A percentile compares a stretch with the other conserved stretches of the same genome.
Conservation (phyloP, 2,329 filamentous ascomycete species). For the Aureobasidium lini region DNA sequence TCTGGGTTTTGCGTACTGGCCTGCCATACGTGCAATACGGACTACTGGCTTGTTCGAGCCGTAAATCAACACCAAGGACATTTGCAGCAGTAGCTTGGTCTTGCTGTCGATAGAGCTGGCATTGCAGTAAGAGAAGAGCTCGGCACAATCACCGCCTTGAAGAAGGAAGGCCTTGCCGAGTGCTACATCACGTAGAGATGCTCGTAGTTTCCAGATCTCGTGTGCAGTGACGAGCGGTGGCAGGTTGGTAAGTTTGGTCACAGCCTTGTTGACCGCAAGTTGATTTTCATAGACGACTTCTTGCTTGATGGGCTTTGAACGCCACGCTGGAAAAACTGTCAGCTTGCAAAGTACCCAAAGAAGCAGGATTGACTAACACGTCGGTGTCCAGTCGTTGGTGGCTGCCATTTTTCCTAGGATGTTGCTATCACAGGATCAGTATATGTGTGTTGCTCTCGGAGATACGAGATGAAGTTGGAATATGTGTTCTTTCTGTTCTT, state of each 20-base stretch:
- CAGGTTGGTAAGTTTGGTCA: constrained; percentile 58
- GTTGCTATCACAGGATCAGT: background rate
- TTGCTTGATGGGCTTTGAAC: constrained; percentile 71
- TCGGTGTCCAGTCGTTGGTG: constrained; percentile 30
- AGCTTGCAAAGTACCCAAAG: no score
- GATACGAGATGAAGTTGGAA: no score
- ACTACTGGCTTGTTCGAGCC: constrained; percentile 76
- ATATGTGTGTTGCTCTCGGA: background rate
- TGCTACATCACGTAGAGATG: constrained; percentile 75
- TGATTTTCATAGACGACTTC: constrained; percentile 61
- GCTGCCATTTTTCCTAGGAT: constrained; percentile 1
- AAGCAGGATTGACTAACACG: constrained; percentile 25
- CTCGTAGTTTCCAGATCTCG: constrained; percentile 74
- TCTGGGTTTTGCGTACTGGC: constrained; percentile 93
- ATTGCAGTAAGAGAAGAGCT: constrained; percentile 94
- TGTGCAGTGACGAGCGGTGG: constrained; percentile 72
- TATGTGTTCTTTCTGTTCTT: background rate
- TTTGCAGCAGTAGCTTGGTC: constrained; percentile 92
- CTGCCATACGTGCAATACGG: constrained; percentile 90
- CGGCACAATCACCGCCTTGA: constrained; percentile 94
- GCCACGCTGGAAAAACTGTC: constrained; percentile 53
- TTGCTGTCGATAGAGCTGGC: constrained; percentile 87
- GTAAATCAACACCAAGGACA: constrained; percentile 94
- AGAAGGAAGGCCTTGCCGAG: constrained; percentile 86
- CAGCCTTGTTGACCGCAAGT: constrained; percentile 50